Evolutionary conservation across 2,329 filamentous ascomycete species (phyloP).

Genomic region (Tympanopsis confertula): DNA sequence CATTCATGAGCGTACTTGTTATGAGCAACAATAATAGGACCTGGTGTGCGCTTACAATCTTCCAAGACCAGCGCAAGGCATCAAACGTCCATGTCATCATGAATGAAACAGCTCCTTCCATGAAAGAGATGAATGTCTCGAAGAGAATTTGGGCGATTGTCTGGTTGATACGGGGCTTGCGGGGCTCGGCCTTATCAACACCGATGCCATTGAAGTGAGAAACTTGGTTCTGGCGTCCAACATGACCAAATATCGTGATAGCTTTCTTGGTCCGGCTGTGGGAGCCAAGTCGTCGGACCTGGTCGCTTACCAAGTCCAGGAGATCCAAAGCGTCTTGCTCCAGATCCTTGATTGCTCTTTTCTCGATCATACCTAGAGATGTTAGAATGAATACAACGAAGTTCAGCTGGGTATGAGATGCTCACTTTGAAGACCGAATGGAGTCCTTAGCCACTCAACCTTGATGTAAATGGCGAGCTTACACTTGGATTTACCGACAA

Average conservation of each 20-base stretch:
- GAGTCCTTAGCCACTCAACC: slow-evolving; percentile 48
- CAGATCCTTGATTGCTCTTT: slow-evolving; percentile 21
- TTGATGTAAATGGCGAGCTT: slow-evolving; percentile 58
- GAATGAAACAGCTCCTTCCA: slow-evolving; percentile 35
- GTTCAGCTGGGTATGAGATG: not conserved
- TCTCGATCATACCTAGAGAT: not conserved
- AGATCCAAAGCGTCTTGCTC: slow-evolving; percentile 32
- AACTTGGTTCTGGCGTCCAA: slow-evolving; percentile 26
- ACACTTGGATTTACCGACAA: slow-evolving; percentile 55
- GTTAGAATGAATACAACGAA: not conserved
- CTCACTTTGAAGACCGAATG: slow-evolving; percentile 8
- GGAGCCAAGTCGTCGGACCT: slow-evolving; percentile 29
- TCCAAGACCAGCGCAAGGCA: slow-evolving; percentile 12
- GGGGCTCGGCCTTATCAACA: slow-evolving; percentile 16
- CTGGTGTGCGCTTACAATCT: slow-evolving; percentile 13
- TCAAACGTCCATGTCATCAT: slow-evolving; percentile 35
- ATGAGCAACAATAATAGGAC: slow-evolving; percentile 9
- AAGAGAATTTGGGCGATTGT: slow-evolving; percentile 30
- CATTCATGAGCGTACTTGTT: slow-evolving; percentile 26
- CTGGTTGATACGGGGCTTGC: slow-evolving; percentile 13
- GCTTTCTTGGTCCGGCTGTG: slow-evolving; percentile 33
- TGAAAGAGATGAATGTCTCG: slow-evolving; percentile 31
- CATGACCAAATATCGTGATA: slow-evolving; percentile 31
- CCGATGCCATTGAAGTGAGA: slow-evolving; percentile 22
- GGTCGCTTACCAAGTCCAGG: slow-evolving; percentile 33